Evolutionary conservation across 352 stramenopile genomes (phyloP).

Genomic region (Pythium pyrilobum): DNA sequence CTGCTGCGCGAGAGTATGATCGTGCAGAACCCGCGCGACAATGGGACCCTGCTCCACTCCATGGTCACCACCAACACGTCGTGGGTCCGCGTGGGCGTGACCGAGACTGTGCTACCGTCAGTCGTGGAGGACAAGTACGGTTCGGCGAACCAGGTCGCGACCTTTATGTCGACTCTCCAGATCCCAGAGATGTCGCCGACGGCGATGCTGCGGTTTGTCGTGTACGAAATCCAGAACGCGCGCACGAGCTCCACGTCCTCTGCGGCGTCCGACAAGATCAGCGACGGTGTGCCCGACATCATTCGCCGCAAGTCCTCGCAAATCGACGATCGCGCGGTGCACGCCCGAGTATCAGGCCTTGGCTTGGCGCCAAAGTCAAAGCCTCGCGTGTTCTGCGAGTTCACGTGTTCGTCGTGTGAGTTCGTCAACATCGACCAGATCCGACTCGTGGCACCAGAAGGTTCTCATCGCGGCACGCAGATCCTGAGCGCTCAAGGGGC

Average conservation of each 20-base stretch:
- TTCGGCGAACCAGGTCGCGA: slow-evolving; percentile 42
- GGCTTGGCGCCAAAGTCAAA: slow-evolving; percentile 45
- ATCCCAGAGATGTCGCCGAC: slow-evolving; percentile 62
- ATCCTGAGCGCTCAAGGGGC: slow-evolving; percentile 19
- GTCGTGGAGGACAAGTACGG: slow-evolving; percentile 26
- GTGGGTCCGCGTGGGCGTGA: slow-evolving; percentile 72
- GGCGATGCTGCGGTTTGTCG: slow-evolving; percentile 69
- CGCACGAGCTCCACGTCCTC: slow-evolving; percentile 22
- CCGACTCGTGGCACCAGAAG: slow-evolving; percentile 48
- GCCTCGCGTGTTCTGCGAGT: slow-evolving; percentile 77
- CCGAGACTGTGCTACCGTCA: slow-evolving; percentile 69
- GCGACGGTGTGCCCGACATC: background rate
- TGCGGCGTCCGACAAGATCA: slow-evolving; percentile 6
- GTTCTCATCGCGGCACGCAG: slow-evolving; percentile 32
- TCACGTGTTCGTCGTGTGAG: slow-evolving; percentile 58
- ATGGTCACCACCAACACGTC: slow-evolving; percentile 41
- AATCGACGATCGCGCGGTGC: slow-evolving; percentile 46
- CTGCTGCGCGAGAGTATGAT: slow-evolving; percentile 63
- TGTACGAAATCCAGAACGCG: slow-evolving; percentile 70
- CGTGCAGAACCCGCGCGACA: slow-evolving; percentile 24
- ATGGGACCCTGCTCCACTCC: slow-evolving; percentile 23
- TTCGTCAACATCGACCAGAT: slow-evolving; percentile 53
- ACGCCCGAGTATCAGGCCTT: slow-evolving; percentile 53
- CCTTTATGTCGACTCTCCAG: slow-evolving; percentile 76
- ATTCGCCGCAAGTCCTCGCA: slow-evolving; percentile 23